phyloP scores from a whole-genome alignment of 257 asterid genomes.

The Nicotiana benthamiana region DNA sequence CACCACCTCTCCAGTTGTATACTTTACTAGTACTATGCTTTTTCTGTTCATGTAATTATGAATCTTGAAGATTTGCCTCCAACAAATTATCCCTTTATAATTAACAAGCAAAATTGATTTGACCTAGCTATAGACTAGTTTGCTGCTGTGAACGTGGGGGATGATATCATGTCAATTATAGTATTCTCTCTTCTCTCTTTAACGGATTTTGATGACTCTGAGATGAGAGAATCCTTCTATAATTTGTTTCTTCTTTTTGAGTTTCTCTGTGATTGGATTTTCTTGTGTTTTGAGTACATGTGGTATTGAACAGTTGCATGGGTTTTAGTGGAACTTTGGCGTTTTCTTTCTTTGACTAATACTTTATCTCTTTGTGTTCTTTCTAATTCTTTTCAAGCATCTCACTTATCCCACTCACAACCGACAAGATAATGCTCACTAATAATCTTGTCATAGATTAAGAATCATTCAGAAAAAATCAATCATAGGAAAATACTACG shows the following conservation, averaged over 20 bases:
- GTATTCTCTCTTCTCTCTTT: background rate
- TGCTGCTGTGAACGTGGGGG: slow-evolving; percentile 2
- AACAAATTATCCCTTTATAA: background rate
- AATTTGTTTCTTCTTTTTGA: background rate
- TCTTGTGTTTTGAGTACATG: slow-evolving; percentile 2
- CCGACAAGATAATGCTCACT: slow-evolving; percentile 20
- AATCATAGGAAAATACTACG: background rate
- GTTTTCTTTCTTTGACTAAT: slow-evolving; percentile 17
- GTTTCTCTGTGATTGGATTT: background rate
- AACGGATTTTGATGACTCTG: background rate
- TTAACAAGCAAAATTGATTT: background rate
- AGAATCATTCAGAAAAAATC: background rate
- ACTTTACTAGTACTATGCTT: background rate
- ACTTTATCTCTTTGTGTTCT: background rate
- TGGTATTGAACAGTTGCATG: slow-evolving; percentile 18
- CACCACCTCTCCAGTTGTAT: background rate
- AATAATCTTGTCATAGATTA: background rate
- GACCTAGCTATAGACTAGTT: background rate
- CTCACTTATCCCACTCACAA: slow-evolving; percentile 2
- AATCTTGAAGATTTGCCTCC: background rate
- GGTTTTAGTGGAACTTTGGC: slow-evolving; percentile 36
- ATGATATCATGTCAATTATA: slow-evolving; percentile 2
- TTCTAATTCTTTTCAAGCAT: slow-evolving; percentile 5
- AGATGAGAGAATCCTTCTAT: background rate
- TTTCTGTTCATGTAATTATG: background rate